Evolutionary conservation across 495 filamentous ascomycete genomes (phyloP).

Genomic region (Penicillium verhagenii): DNA sequence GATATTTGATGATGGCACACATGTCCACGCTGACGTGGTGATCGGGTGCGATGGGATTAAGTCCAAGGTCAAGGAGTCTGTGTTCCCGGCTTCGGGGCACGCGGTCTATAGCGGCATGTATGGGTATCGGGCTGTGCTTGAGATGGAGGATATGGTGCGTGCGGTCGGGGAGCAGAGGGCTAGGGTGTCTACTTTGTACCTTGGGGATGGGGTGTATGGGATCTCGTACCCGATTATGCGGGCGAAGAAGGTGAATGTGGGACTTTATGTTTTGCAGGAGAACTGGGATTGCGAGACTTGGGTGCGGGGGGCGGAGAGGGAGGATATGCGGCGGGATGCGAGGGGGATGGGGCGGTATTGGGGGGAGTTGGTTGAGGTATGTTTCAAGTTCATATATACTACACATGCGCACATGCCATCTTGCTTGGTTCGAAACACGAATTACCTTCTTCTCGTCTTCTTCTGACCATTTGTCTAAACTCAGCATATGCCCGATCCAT

Average conservation of each 20-base stretch:
- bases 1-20: slow-evolving; percentile 34
- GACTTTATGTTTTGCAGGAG: slow-evolving; percentile 44
- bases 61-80: slow-evolving; percentile 42
- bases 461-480: background rate
- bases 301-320: slow-evolving; percentile 54
- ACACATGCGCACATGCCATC: too few relatives aligned
- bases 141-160: slow-evolving; percentile 56
- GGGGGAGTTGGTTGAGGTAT: slow-evolving; percentile 43
- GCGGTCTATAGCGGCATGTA: slow-evolving; percentile 52
- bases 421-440: too few relatives aligned
- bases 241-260: slow-evolving; percentile 62
- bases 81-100: slow-evolving; percentile 40
- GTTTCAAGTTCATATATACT: too few relatives aligned
- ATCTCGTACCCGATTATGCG: slow-evolving; percentile 67
- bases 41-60: slow-evolving; percentile 62
- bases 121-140: slow-evolving; percentile 57
- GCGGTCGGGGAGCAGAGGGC: slow-evolving; percentile 52
- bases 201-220: slow-evolving; percentile 58
- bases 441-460: too few relatives aligned
- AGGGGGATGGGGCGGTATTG: slow-evolving; percentile 51
- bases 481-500: slow-evolving; percentile 42
- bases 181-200: slow-evolving; percentile 52
- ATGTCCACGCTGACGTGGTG: slow-evolving; percentile 39
- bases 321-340: slow-evolving; percentile 58
- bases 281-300: slow-evolving; percentile 53